phyloP scores from a whole-genome alignment of 2,329 filamentous ascomycete species.

The Plectosphaerella cucumerina region DNA sequence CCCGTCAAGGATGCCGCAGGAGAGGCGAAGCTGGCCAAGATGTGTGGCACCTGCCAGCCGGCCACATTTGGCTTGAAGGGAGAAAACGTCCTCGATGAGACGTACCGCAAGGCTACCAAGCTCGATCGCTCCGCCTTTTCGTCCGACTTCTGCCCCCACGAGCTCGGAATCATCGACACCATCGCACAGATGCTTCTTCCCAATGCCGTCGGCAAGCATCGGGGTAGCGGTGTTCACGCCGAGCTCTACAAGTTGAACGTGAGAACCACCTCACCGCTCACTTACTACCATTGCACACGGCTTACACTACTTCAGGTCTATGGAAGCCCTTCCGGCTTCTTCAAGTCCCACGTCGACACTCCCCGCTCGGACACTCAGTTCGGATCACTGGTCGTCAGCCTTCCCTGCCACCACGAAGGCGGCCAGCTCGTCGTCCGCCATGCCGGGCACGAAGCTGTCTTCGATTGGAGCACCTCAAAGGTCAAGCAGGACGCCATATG shows the following conservation, averaged over 20 bases:
- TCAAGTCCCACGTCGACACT: constrained; percentile 49
- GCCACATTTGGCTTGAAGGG: constrained; percentile 44
- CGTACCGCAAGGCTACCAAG: constrained; percentile 48
- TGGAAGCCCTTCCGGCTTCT: constrained; percentile 43
- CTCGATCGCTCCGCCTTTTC: constrained; percentile 43
- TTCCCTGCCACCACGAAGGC: constrained; percentile 32
- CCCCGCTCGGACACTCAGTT: constrained; percentile 44
- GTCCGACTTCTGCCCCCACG: constrained; percentile 46
- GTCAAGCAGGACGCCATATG: constrained; percentile 14
- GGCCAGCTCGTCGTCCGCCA: constrained; percentile 40
- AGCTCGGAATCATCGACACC: constrained; percentile 45
- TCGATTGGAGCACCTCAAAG: constrained; percentile 32
- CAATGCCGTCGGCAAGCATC: constrained; percentile 8
- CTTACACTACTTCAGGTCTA: too few relatives aligned
- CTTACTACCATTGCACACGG: too few relatives aligned
- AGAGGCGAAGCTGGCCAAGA: constrained; percentile 9
- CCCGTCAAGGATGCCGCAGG: constrained; percentile 4
- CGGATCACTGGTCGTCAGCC: constrained; percentile 49
- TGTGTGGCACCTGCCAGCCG: constrained; percentile 30
- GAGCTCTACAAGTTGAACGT: constrained; percentile 57
- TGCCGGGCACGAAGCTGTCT: constrained; percentile 24
- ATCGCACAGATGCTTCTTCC: constrained; percentile 42
- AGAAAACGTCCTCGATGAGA: constrained; percentile 45
- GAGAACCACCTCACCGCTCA: constrained; percentile 3
- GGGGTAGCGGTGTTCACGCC: constrained; percentile 34